These are phyloP conservation scores for Phascolomyces articulosus DNA, from an alignment of 371 early-diverging fungal species.

Conservation along the genomic window DNA sequence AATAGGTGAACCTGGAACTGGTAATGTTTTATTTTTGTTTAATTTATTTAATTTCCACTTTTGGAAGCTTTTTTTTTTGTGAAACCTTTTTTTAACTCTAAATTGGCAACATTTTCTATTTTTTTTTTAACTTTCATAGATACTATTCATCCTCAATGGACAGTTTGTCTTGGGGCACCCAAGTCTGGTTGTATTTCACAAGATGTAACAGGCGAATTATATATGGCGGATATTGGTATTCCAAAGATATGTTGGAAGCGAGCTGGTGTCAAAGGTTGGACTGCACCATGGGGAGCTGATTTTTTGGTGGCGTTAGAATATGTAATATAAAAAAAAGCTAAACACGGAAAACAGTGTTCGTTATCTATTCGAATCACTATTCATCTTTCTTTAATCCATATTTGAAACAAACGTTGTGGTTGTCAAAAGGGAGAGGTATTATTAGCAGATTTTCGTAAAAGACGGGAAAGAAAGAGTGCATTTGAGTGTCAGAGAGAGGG, in stretches of 20 bases:
- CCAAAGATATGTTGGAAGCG: slow-evolving; percentile 67
- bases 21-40: slow-evolving; percentile 22
- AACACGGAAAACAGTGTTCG: background rate
- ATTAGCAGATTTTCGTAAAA: background rate
- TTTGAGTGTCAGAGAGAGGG: background rate
- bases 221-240: slow-evolving; percentile 81
- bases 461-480: background rate
- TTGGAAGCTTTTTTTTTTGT: background rate
- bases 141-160: slow-evolving; percentile 68
- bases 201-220: slow-evolving; percentile 69
- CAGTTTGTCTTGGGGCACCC: slow-evolving; percentile 78
- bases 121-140: too few species aligned
- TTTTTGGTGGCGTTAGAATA: slow-evolving; percentile 73
- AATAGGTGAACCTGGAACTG: slow-evolving; percentile 53
- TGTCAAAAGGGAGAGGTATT: background rate
- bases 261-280: slow-evolving; percentile 59
- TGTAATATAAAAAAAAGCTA: slow-evolving; percentile 12
- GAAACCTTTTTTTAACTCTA: background rate
- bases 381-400: background rate
- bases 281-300: slow-evolving; percentile 74
- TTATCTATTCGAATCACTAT: background rate
- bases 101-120: too few species aligned
- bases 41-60: background rate
- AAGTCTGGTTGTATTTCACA: slow-evolving; percentile 62
- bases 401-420: background rate